Base-by-base conservation (phyloP, 2,329 filamentous ascomycete genomes). In the Aureobasidium sp. region DNA sequence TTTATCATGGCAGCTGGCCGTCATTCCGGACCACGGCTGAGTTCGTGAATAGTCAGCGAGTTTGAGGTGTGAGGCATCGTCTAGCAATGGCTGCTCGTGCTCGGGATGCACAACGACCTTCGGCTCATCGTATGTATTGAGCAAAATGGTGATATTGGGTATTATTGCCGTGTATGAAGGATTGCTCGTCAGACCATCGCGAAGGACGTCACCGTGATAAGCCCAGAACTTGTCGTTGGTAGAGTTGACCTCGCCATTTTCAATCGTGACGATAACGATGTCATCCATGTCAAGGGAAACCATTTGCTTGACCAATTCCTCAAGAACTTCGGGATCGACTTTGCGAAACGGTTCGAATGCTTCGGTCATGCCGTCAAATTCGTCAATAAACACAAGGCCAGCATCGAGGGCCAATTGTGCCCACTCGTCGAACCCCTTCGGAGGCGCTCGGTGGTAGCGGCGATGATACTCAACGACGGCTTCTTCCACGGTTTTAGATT, bases 381-480 rank as follows among this genome's bases (percentile, higher is more conserved):
- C 56, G 29, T 63, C 62, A 14, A 63, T 61, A 9, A 63, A 41
- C n/a, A 39, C 29, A 20, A 56, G 58, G 22, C 51, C 49, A 22
- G 45, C 29, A 12, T 22, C n/a, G 17, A 59, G 44, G 8, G 62
- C 62, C 34, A 47, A 44, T 11, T 39, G 14, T 31, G 20, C 57
- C 62, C 62, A 63, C 12, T 63, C 36, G 2, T 61, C 55, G 20
- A 63, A 63, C 5, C 62, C 55, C 15, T 45, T 31, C 14, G 62
- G 62, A n/a, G 62, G 62, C 39, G 53, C 47, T 44, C 62, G 25
- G 6, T 37, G 22, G n/a, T 61, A 63, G 9, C 62, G 55, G 3
- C 56, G 22, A 4, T 29, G 45, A 31, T 63, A 63, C 20, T 63
- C 55, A 41, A 41, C 5, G 11, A 27, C 17, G 36, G 9, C 25